Conservation (phyloP, 2,329 filamentous ascomycete species). For the Trichoderma citrinoviride region DNA sequence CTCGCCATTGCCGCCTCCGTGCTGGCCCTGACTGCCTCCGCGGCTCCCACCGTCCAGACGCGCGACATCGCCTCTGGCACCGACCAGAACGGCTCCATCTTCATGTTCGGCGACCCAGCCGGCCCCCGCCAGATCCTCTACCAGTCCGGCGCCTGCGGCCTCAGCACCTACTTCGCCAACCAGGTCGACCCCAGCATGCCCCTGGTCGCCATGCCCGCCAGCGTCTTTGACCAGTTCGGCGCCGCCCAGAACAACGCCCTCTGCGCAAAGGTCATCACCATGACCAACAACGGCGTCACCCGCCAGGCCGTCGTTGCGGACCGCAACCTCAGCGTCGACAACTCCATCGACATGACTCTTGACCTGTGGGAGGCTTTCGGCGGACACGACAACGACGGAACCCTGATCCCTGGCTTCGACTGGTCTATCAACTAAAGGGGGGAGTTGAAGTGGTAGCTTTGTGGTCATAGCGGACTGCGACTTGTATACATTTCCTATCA, state of each 20-base stretch:
- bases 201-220: conserved; percentile 17
- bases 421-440: conserved; percentile 4
- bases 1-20: conserved; percentile 11
- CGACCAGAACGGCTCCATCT: conserved; percentile 18
- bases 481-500: conserved; percentile 7
- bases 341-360: conserved; percentile 22
- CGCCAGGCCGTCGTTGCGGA: conserved; percentile 19
- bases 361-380: conserved; percentile 21
- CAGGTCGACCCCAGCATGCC: conserved; percentile 1
- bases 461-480: not conserved
- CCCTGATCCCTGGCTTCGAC: conserved; percentile 1
- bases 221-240: conserved; percentile 18
- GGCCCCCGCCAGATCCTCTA: conserved; percentile 4
- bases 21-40: conserved; percentile 18
- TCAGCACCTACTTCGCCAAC: conserved; percentile 21
- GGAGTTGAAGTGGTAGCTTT: not conserved
- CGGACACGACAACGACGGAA: conserved; percentile 17
- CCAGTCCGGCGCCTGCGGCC: conserved; percentile 13
- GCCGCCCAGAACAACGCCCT: conserved; percentile 18
- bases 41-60: not conserved
- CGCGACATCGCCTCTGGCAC: not conserved
- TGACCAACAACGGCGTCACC: conserved; percentile 19
- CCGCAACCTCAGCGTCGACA: conserved; percentile 9
- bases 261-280: conserved; percentile 21
- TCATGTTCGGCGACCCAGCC: conserved; percentile 17